Percentiles rank a stretch among this genome's conserved stretches.
phyloP scores from a whole-genome alignment of 2,329 filamentous ascomycete species.

The Penicillium paneum region DNA sequence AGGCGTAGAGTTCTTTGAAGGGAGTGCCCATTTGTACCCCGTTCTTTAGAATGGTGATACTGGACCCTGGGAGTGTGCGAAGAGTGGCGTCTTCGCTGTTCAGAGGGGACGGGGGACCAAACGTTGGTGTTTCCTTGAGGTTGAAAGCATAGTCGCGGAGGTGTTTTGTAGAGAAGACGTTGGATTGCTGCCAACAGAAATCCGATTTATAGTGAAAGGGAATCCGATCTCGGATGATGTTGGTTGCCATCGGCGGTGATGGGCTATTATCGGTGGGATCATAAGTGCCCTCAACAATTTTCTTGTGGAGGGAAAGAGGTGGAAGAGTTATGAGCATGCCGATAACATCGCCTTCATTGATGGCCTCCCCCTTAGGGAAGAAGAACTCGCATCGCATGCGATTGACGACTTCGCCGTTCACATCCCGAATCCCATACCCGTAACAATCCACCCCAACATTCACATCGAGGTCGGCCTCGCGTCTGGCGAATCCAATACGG shows the following conservation, averaged over 20 bases:
- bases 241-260: constrained; percentile 56
- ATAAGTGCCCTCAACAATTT: constrained; percentile 81
- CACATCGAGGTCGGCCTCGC: constrained; percentile 48
- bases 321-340: constrained; percentile 90
- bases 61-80: constrained; percentile 79
- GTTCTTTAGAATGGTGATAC: constrained; percentile 90
- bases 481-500: constrained; percentile 48
- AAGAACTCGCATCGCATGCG: constrained; percentile 92
- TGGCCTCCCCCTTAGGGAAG: constrained; percentile 72
- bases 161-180: constrained; percentile 71
- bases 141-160: constrained; percentile 66
- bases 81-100: constrained; percentile 72
- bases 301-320: constrained; percentile 78
- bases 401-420: constrained; percentile 85
- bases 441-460: constrained; percentile 87
- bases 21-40: constrained; percentile 80
- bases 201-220: constrained; percentile 92
- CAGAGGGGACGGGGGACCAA: constrained; percentile 52
- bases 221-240: constrained; percentile 91
- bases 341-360: constrained; percentile 88
- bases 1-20: constrained; percentile 83
- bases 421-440: constrained; percentile 88
- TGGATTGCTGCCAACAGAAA: constrained; percentile 76
- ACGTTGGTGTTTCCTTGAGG: constrained; percentile 45
- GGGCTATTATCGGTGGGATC: constrained; percentile 72